These are phyloP conservation scores for Aphanomyces astaci DNA, from an alignment of 352 stramenopile genomes.

Conservation along the genomic window DNA sequence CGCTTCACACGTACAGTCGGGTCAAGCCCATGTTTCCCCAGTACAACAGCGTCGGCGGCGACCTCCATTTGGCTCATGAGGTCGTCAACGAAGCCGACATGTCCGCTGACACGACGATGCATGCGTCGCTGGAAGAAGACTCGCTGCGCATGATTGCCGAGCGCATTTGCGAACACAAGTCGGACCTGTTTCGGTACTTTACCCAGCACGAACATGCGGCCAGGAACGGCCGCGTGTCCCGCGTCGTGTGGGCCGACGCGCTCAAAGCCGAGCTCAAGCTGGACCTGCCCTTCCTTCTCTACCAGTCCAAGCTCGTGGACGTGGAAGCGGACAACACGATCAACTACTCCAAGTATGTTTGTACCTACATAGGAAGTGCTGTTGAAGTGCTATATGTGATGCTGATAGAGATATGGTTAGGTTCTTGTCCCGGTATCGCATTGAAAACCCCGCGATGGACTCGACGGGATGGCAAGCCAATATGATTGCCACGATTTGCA, in stretches of 20 bases:
- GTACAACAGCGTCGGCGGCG: conserved; percentile 46
- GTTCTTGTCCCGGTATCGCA: conserved; percentile 87
- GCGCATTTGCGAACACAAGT: conserved; percentile 40
- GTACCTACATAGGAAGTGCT: too few relatives aligned
- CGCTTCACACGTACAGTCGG: conserved; percentile 6
- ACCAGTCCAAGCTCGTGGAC: conserved; percentile 36
- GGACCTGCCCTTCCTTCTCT: conserved; percentile 42
- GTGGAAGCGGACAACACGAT: conserved; percentile 36
- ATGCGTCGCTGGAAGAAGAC: conserved; percentile 30
- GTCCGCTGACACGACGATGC: conserved; percentile 21
- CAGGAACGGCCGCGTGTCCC: conserved; percentile 29
- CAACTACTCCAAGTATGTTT: conserved; percentile 41
- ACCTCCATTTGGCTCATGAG: neutral
- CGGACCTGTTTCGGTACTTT: conserved; percentile 50
- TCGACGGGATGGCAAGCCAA: conserved; percentile 83
- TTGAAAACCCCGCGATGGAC: conserved; percentile 83
- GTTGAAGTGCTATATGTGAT: too few relatives aligned
- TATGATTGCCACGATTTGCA: conserved; percentile 87
- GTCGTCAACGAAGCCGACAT: conserved; percentile 38
- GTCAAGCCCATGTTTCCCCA: conserved; percentile 11
- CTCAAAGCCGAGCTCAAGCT: conserved; percentile 41
- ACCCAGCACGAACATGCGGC: conserved; percentile 35
- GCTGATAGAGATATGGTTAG: neutral
- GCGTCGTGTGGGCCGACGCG: conserved; percentile 38
- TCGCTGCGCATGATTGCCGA: conserved; percentile 46